Conservation (phyloP, 805 yeast species). For the Torulaspora indica region DNA sequence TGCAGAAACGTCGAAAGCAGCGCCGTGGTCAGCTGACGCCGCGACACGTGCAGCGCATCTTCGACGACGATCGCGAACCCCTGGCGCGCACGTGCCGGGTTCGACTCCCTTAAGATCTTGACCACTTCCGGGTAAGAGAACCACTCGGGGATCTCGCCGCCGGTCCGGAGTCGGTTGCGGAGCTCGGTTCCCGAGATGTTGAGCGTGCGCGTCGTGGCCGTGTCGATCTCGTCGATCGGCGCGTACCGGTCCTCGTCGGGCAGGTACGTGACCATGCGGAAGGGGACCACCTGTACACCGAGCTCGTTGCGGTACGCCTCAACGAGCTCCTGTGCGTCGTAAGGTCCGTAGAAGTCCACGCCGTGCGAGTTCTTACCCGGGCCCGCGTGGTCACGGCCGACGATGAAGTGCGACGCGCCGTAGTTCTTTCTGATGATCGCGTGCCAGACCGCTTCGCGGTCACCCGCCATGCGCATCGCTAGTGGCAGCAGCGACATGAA, state of each 20-base stretch:
- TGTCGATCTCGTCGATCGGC: constrained; percentile 86
- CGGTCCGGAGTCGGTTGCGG: constrained; percentile 79
- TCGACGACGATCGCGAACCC: constrained; percentile 77
- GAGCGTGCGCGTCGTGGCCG: constrained; percentile 66
- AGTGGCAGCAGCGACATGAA: constrained; percentile 80
- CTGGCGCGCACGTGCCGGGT: constrained; percentile 86
- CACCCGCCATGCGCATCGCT: constrained; percentile 99
- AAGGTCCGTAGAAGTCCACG: constrained; percentile 92
- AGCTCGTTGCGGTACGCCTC: constrained; percentile 70
- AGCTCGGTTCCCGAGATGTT: constrained; percentile 94
- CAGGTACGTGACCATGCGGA: constrained; percentile 92
- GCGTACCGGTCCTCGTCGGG: constrained; percentile 95
- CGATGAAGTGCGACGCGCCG: constrained; percentile 96
- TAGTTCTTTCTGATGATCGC: constrained; percentile 93
- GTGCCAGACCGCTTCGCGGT: constrained; percentile 97
- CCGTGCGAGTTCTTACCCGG: constrained; percentile 89
- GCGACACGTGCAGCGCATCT: constrained; percentile 55
- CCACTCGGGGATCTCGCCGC: constrained; percentile 91
- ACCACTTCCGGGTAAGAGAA: constrained; percentile 97
- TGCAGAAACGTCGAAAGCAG: constrained; percentile 87
- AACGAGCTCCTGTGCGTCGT: constrained; percentile 90
- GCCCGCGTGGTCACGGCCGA: constrained; percentile 98
- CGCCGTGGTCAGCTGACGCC: constrained; percentile 69
- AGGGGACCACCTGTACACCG: constrained; percentile 87
- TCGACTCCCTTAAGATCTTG: constrained; percentile 79